Conservation (phyloP, 352 stramenopile genomes). For the Peronospora destructor region DNA sequence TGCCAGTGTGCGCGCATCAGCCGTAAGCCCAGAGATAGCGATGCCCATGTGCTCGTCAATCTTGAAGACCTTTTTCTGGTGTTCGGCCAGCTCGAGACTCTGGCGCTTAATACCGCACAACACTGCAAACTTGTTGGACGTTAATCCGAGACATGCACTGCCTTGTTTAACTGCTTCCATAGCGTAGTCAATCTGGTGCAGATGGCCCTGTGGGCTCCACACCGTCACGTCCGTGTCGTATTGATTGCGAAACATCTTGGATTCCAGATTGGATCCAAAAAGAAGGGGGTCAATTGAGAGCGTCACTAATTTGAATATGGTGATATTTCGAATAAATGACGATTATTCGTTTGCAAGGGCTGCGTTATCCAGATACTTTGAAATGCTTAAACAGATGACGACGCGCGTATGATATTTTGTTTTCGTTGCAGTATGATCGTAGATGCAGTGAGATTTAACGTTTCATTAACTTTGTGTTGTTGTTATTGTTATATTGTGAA, state of each 20-base stretch:
- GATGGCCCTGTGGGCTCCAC: constrained; percentile 96
- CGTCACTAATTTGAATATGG: background rate
- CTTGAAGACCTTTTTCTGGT: constrained; percentile 98
- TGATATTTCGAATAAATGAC: background rate
- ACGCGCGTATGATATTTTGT: background rate
- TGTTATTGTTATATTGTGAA: background rate
- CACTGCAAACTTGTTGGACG: constrained; percentile 91
- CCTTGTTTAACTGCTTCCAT: constrained; percentile 96
- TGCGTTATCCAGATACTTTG: background rate
- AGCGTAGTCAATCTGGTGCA: constrained; percentile 97
- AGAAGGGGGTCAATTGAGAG: constrained; percentile 11
- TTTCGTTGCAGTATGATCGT: background rate
- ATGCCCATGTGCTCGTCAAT: constrained; percentile 99
- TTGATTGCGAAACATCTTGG: constrained; percentile 97
- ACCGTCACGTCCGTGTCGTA: constrained; percentile 99
- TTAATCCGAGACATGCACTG: constrained; percentile 93
- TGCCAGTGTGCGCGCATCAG: constrained; percentile 93
- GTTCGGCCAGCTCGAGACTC: constrained; percentile 88
- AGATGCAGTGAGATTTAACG: background rate
- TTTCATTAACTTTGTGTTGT: background rate
- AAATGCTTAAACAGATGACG: constrained; percentile 1
- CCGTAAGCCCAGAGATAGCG: constrained; percentile 95
- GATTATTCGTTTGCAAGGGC: background rate
- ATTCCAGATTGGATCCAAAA: background rate
- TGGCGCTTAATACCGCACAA: constrained; percentile 84